These are phyloP conservation scores for Steccherinum ochraceum DNA, from an alignment of 768 basidiomycete genomes.

Conservation along the genomic window DNA sequence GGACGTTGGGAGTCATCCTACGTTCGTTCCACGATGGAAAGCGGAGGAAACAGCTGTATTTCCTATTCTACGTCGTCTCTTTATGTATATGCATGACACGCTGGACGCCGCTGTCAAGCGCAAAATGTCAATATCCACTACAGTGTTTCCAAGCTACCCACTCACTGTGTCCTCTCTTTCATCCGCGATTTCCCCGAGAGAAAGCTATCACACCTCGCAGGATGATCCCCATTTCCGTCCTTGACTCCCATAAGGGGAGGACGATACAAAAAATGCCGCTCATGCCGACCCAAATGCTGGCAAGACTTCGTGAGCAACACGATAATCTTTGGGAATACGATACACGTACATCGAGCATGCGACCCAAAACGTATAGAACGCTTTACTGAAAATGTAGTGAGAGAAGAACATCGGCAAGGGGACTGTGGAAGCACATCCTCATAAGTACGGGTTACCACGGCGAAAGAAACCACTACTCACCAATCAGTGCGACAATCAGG, in stretches of 20 bases:
- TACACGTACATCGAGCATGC: conserved; percentile 25
- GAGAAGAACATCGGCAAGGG: conserved; percentile 32
- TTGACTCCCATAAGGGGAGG: conserved; percentile 7
- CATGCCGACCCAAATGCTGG: conserved; percentile 6
- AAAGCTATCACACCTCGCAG: neutral
- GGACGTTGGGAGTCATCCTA: too few species aligned
- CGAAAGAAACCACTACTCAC: conserved; percentile 15
- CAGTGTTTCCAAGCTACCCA: too few species aligned
- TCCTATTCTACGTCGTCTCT: too few species aligned
- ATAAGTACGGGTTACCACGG: neutral
- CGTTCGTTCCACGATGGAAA: too few species aligned
- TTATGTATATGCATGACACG: too few species aligned
- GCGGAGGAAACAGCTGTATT: too few species aligned
- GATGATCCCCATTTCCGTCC: conserved; percentile 5
- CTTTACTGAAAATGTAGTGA: conserved; percentile 26
- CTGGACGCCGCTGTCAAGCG: too few species aligned
- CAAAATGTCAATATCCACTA: too few species aligned
- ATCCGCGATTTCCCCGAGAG: too few species aligned
- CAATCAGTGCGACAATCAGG: conserved; percentile 21
- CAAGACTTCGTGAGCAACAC: neutral
- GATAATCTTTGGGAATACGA: neutral
- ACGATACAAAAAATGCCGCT: conserved; percentile 9
- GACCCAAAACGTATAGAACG: conserved; percentile 29
- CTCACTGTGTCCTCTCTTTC: too few species aligned
- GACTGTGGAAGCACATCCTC: too few species aligned